Conservation (phyloP, 2,329 filamentous ascomycete genomes). For the Fusarium nisikadoi region DNA sequence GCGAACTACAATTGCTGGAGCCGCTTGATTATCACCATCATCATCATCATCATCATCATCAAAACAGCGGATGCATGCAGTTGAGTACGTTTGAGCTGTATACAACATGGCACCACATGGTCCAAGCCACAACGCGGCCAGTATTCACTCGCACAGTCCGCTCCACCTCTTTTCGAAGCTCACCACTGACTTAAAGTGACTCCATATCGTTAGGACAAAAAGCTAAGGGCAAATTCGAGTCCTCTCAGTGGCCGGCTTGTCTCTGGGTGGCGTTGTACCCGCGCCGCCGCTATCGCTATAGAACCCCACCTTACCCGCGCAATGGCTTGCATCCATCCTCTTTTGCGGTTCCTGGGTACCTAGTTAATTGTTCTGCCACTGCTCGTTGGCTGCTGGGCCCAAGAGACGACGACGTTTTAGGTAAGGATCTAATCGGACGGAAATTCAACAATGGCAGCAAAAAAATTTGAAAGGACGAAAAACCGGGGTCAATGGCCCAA, state of each 20-base stretch:
- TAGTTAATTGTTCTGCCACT: background rate
- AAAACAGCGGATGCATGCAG: conserved; percentile 6
- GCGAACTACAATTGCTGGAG: background rate
- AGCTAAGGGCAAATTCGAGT: conserved; percentile 15
- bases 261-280: conserved; percentile 29
- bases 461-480: conserved; percentile 4
- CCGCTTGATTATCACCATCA: background rate
- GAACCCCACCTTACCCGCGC: conserved; percentile 40
- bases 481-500: conserved; percentile 27
- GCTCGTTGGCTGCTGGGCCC: conserved; percentile 17
- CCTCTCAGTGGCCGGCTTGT: conserved; percentile 18
- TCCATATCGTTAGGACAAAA: background rate
- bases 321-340: conserved; percentile 29
- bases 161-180: conserved; percentile 1
- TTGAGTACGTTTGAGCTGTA: conserved; percentile 4
- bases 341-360: conserved; percentile 13
- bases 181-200: background rate
- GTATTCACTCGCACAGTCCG: conserved; percentile 14
- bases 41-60: conserved; percentile 6
- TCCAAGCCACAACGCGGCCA: conserved; percentile 14
- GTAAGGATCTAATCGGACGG: conserved; percentile 11
- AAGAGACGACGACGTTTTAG: conserved; percentile 25
- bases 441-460: conserved; percentile 10
- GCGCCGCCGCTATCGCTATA: conserved; percentile 30
- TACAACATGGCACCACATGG: conserved; percentile 33